Conservation (phyloP, 2,329 filamentous ascomycete genomes). For the Huntiella savannae region DNA sequence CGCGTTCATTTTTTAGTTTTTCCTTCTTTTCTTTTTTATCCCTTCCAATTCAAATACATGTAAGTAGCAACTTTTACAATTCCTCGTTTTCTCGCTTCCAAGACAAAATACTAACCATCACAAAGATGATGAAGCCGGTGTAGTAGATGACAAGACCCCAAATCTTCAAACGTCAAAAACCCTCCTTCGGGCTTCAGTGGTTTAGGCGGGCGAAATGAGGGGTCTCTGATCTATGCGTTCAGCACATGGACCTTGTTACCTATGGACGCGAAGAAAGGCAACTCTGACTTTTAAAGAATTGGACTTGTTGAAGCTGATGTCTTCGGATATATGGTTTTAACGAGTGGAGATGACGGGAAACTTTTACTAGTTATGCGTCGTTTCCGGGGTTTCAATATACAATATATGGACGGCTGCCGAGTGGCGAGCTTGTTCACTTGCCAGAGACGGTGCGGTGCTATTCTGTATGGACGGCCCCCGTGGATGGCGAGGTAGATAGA, state of each 20-base stretch:
- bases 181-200: conserved; percentile 92
- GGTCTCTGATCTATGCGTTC: conserved; percentile 95
- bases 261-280: conserved; percentile 92
- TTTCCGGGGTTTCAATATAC: too few relatives aligned
- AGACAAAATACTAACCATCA: conserved; percentile 17
- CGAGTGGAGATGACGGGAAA: neutral
- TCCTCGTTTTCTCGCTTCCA: neutral
- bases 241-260: conserved; percentile 98
- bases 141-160: conserved; percentile 65
- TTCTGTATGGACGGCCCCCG: too few relatives aligned
- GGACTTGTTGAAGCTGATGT: neutral
- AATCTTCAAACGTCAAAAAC: conserved; percentile 45
- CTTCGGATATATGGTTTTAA: neutral
- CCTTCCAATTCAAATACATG: conserved; percentile 99
- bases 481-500: too few relatives aligned
- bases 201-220: conserved; percentile 45
- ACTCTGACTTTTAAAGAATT: conserved; percentile 53
- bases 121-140: conserved; percentile 99
- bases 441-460: too few relatives aligned
- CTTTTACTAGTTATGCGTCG: too few relatives aligned
- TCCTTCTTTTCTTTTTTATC: conserved; percentile 44
- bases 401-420: too few relatives aligned
- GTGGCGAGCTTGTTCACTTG: too few relatives aligned
- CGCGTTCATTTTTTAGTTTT: conserved; percentile 16
- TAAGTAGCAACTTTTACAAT: conserved; percentile 32